Evolutionary conservation across 2,329 filamentous ascomycete species (phyloP).

Genomic region (Aspergillus piperis): DNA sequence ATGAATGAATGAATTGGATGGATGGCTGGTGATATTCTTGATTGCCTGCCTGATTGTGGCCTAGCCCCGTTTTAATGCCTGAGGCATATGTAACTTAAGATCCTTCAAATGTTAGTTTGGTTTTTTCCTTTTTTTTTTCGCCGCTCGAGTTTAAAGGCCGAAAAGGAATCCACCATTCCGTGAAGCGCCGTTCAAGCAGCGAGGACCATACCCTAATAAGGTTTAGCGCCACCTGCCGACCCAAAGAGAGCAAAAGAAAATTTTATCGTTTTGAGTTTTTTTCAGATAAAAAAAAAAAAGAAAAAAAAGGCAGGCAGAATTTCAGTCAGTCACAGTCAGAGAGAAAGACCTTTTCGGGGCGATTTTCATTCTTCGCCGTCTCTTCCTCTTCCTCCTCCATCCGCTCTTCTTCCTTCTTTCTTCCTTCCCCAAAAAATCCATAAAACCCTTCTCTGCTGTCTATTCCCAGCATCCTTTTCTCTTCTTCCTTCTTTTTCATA

Average conservation of each 20-base stretch:
- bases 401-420: conserved; percentile 27
- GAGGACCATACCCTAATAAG: conserved; percentile 13
- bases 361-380: conserved; percentile 28
- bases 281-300: conserved; percentile 25
- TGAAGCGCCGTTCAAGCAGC: conserved; percentile 16
- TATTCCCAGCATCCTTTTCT: conserved; percentile 27
- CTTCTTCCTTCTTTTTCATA: conserved; percentile 26
- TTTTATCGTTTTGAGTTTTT: conserved; percentile 38
- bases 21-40: not conserved
- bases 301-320: conserved; percentile 18
- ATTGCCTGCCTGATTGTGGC: not conserved
- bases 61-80: not conserved
- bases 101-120: not conserved
- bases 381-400: conserved; percentile 27
- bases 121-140: not conserved
- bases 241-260: conserved; percentile 20
- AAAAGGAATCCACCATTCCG: conserved; percentile 1
- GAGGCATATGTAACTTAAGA: not conserved
- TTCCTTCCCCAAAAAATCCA: conserved; percentile 16
- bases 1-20: not conserved
- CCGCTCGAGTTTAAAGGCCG: conserved; percentile 6
- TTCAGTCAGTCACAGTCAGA: not conserved
- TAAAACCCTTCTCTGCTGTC: conserved; percentile 29
- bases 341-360: conserved; percentile 13
- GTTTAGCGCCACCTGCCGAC: conserved; percentile 26